Conservation (phyloP, 495 filamentous ascomycete species). For the Penicillium mononematosum region DNA sequence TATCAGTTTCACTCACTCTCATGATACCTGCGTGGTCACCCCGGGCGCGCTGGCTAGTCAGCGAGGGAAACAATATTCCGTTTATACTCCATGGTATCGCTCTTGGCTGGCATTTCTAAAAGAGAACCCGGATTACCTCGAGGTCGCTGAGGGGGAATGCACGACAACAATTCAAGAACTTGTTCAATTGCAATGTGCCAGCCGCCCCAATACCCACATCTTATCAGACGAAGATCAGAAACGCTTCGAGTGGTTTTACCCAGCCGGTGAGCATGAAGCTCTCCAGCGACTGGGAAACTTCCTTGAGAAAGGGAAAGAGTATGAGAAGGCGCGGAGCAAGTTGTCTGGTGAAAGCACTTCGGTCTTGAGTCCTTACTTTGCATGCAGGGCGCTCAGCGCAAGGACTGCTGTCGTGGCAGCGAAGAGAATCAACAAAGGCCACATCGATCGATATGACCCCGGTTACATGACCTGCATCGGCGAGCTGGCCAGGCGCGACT, state of each 20-base stretch:
- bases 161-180: slow-evolving; percentile 48
- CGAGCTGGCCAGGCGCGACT: slow-evolving; percentile 89
- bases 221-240: slow-evolving; percentile 59
- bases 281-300: slow-evolving; percentile 65
- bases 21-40: slow-evolving; percentile 79
- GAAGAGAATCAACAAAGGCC: slow-evolving; percentile 65
- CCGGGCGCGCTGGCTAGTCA: slow-evolving; percentile 65
- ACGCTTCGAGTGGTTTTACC: slow-evolving; percentile 62
- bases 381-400: slow-evolving; percentile 72
- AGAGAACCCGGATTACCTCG: slow-evolving; percentile 62
- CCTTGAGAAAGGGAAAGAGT: slow-evolving; percentile 59
- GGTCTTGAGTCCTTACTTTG: slow-evolving; percentile 75
- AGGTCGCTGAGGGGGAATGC: slow-evolving; percentile 50
- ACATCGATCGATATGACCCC: slow-evolving; percentile 63
- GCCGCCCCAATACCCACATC: slow-evolving; percentile 58
- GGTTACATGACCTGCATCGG: slow-evolving; percentile 79
- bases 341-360: slow-evolving; percentile 64
- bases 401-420: slow-evolving; percentile 70
- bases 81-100: slow-evolving; percentile 81
- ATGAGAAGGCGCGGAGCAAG: slow-evolving; percentile 61
- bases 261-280: slow-evolving; percentile 79
- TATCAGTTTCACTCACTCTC: slow-evolving; percentile 62
- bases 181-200: slow-evolving; percentile 69
- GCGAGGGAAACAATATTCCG: slow-evolving; percentile 73
- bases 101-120: slow-evolving; percentile 73